phyloP scores from a whole-genome alignment of 2,329 filamentous ascomycete species.

The Seiridium cupressi region DNA sequence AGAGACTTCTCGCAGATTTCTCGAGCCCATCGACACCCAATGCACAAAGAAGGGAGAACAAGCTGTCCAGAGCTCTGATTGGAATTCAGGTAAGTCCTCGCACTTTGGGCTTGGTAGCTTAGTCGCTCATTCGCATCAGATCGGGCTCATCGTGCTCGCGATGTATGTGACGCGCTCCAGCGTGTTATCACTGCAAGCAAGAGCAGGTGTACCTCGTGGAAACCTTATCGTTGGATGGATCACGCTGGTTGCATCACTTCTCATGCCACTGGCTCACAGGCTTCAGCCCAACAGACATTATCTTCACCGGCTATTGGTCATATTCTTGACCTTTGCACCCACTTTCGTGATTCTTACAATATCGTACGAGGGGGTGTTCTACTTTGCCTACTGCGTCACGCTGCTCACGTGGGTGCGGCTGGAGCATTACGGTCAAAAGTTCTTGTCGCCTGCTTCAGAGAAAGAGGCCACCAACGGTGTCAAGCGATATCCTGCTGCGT shows the following conservation, averaged over 20 bases:
- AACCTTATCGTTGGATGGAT: slow-evolving; percentile 87
- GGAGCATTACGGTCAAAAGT: slow-evolving; percentile 71
- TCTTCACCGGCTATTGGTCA: slow-evolving; percentile 80
- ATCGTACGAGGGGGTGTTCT: slow-evolving; percentile 96
- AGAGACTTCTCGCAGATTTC: slow-evolving; percentile 50
- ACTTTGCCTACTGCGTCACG: slow-evolving; percentile 81
- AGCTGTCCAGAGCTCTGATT: slow-evolving; percentile 57
- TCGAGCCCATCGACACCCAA: slow-evolving; percentile 25
- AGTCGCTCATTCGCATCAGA: slow-evolving; percentile 33
- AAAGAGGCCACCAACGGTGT: neutral
- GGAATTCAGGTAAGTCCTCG: slow-evolving; percentile 58
- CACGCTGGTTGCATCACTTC: slow-evolving; percentile 73
- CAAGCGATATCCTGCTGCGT: slow-evolving; percentile 12
- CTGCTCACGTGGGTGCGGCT: slow-evolving; percentile 89
- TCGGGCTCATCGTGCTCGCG: slow-evolving; percentile 76
- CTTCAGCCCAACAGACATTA: slow-evolving; percentile 83
- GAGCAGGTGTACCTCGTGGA: slow-evolving; percentile 78
- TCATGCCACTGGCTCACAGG: slow-evolving; percentile 78
- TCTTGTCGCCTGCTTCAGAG: slow-evolving; percentile 26
- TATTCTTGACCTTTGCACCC: slow-evolving; percentile 91
- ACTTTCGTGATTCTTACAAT: slow-evolving; percentile 95
- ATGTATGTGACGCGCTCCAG: slow-evolving; percentile 87
- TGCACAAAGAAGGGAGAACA: slow-evolving; percentile 30
- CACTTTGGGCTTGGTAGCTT: neutral
- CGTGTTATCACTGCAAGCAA: slow-evolving; percentile 80